Evolutionary conservation across 352 stramenopile species (phyloP), one percentile per base, ranked within the genome.

Genomic region (Plasmopara viticola): DNA sequence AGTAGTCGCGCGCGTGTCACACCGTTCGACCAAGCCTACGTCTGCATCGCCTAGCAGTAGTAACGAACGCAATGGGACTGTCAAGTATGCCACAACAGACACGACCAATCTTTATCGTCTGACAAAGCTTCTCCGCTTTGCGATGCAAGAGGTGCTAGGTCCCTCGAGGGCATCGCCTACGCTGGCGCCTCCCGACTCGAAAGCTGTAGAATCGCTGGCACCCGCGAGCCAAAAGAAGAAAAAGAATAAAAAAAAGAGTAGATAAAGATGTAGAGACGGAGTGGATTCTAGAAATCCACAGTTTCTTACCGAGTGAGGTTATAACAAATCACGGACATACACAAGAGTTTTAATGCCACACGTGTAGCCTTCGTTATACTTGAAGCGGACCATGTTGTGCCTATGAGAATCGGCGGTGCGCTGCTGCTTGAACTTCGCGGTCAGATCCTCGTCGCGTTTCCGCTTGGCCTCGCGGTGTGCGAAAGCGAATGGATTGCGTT

Each of bases 281-380:
- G 40, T 15, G 28, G 9, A 45, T 28, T 48, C 13, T 50, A 15
- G 42, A 30, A 39, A 13, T 13, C 14, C 57, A 37, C 42, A 43
- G 15, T 60, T 46, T 35, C 38, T 47, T 12, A 38, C 33, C 41
- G 33, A 51, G 59, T 59, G 53, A 20, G 64, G 57, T 72, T 62
- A 83, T 67, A 95, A 63, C 48, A 95, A 84, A 62, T 96, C 87
- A 47, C 78, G 71, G 59, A 96, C 75, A 62, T 81, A 85, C 49
- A 96, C 87, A 17, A 74, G 62, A 54, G 85, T 90, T 64, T 92
- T 92, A 51, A 96, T 94, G 58, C 86, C 86, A 60, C 84, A 87
- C 25, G 83, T 95, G 66, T 91, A 94, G 37, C 87, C 87, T 70
- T 96, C 84, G 47, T 96, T 93, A 52, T 90, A 95, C 58, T 92